Conservation (phyloP, 768 basidiomycete species). For the Rhodotorula diobovata region DNA sequence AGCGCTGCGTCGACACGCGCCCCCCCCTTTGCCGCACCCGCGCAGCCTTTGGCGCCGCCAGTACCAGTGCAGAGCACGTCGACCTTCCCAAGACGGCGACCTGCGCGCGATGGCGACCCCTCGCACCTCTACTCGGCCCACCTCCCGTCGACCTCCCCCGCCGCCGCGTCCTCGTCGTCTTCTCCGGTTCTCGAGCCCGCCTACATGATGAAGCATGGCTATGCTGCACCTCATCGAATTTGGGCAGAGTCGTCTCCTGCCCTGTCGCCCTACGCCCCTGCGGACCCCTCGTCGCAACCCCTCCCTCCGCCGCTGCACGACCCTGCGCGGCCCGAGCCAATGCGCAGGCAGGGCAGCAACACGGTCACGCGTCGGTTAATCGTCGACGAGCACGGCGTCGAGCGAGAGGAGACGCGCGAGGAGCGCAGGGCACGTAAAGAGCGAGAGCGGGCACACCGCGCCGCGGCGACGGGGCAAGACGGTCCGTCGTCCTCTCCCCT, state of each 20-base stretch:
- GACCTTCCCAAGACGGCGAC: too few relatives aligned
- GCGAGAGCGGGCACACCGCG: constrained; percentile 11
- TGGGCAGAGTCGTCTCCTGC: not conserved
- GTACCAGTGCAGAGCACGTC: too few relatives aligned
- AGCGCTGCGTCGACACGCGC: too few relatives aligned
- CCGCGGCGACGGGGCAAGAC: not conserved
- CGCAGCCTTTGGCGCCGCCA: too few relatives aligned
- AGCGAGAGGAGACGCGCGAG: constrained; percentile 36
- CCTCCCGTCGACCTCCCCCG: too few relatives aligned
- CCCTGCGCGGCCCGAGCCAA: not conserved
- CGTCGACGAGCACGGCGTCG: constrained; percentile 9
- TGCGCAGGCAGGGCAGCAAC: constrained; percentile 4
- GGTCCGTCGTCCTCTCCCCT: not conserved
- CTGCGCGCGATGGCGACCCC: too few relatives aligned
- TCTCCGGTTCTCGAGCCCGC: too few relatives aligned
- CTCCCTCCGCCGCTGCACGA: not conserved
- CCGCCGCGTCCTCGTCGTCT: too few relatives aligned
- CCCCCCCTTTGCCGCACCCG: too few relatives aligned
- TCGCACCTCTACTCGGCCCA: too few relatives aligned
- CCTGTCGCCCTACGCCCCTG: not conserved
- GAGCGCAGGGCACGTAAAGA: constrained; percentile 29
- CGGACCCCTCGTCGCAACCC: not conserved
- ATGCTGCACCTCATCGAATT: too few relatives aligned
- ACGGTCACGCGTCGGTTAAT: constrained; percentile 13
- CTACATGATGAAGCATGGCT: too few relatives aligned